phyloP scores from a whole-genome alignment of 306 rosid species.

The Lathyrus sativus region DNA sequence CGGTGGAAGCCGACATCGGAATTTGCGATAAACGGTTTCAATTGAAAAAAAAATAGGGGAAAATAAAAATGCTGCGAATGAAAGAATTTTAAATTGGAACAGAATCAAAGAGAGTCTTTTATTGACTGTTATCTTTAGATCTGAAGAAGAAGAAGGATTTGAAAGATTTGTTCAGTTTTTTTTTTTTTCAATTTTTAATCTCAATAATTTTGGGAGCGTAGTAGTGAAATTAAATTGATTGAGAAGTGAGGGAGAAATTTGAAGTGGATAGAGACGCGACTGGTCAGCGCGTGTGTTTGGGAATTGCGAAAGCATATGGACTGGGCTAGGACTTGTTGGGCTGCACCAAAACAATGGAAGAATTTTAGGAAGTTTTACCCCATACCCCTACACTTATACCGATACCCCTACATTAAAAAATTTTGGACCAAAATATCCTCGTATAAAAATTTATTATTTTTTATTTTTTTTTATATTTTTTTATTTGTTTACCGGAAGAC shows the following conservation, averaged over 20 bases:
- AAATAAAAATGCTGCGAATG: background rate
- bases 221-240: conserved; percentile 1
- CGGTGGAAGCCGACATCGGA: conserved; percentile 94
- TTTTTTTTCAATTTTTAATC: background rate
- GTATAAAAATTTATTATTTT: too few species aligned
- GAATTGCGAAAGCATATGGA: too few species aligned
- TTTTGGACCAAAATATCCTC: too few species aligned
- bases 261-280: conserved; percentile 2
- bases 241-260: conserved; percentile 21
- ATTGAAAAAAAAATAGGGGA: background rate
- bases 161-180: background rate
- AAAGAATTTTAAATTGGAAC: background rate
- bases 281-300: background rate
- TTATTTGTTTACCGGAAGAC: too few species aligned
- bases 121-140: background rate
- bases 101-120: background rate
- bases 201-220: background rate
- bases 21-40: conserved; percentile 28
- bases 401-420: too few species aligned
- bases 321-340: too few species aligned
- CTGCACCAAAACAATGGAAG: too few species aligned
- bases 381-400: too few species aligned
- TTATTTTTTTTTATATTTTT: too few species aligned
- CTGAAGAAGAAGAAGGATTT: conserved; percentile 20
- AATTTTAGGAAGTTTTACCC: too few species aligned